Evolutionary conservation across 2,329 filamentous ascomycete genomes (phyloP).

Genomic region (Zasmidium cellare): DNA sequence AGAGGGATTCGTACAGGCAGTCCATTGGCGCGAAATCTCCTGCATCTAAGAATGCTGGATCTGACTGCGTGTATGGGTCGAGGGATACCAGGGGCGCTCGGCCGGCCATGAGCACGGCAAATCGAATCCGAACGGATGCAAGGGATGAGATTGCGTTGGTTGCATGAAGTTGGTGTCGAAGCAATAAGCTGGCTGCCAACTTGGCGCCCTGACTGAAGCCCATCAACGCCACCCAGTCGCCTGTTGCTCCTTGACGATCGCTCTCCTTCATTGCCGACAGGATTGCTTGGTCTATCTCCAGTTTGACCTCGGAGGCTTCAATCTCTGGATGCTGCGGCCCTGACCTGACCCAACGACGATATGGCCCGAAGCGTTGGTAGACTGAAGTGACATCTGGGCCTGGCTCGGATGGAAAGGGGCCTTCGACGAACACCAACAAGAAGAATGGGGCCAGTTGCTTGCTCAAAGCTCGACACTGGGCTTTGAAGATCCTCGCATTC

Average conservation of each 20-base stretch:
- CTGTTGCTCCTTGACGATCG: conserved; percentile 50
- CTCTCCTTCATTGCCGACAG: conserved; percentile 51
- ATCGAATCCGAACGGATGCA: too few relatives aligned
- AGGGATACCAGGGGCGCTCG: conserved; percentile 14
- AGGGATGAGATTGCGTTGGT: too few relatives aligned
- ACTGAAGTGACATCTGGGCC: conserved; percentile 41
- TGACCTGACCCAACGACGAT: too few relatives aligned
- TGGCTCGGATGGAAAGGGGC: conserved; percentile 28
- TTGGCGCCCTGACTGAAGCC: conserved; percentile 70
- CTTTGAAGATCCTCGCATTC: conserved; percentile 39
- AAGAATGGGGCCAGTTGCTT: conserved; percentile 35
- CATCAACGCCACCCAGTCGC: conserved; percentile 60
- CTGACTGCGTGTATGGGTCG: too few relatives aligned
- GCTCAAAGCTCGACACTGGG: conserved; percentile 39
- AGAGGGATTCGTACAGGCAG: conserved; percentile 8
- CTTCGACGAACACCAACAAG: conserved; percentile 39
- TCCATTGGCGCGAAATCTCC: conserved; percentile 26
- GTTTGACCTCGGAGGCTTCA: conserved; percentile 2
- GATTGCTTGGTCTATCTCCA: conserved; percentile 11
- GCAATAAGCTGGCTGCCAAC: conserved; percentile 60
- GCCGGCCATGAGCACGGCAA: conserved; percentile 14
- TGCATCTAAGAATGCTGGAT: too few relatives aligned
- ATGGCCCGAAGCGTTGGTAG: conserved; percentile 38
- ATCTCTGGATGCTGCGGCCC: conserved; percentile 31
- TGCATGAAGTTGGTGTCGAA: conserved; percentile 34